Percentiles rank a stretch among this genome's conserved stretches.
Evolutionary conservation across 2,329 filamentous ascomycete species (phyloP).

Genomic region (Tolypocladium ovalisporum): DNA sequence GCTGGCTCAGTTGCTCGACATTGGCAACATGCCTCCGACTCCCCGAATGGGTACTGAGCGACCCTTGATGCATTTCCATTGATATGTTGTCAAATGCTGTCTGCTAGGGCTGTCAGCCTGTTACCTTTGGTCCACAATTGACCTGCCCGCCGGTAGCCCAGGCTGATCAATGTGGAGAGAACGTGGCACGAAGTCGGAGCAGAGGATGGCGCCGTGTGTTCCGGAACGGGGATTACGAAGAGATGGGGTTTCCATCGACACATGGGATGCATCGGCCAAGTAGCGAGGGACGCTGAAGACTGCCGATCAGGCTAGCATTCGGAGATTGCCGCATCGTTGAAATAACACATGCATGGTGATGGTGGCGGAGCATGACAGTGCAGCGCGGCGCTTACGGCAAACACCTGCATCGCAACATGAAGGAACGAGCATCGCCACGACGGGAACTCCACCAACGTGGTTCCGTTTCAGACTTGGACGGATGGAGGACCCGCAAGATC

Average conservation of each 20-base stretch:
- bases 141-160: not conserved
- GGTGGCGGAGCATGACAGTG: not conserved
- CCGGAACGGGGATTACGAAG: not conserved
- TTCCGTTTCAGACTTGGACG: not conserved
- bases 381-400: not conserved
- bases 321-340: not conserved
- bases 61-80: not conserved
- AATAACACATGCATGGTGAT: not conserved
- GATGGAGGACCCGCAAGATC: not conserved
- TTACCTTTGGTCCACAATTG: slow-evolving; percentile 15
- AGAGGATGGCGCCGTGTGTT: not conserved
- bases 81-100: not conserved
- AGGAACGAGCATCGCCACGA: not conserved
- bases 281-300: not conserved
- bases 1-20: not conserved
- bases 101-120: not conserved
- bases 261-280: not conserved
- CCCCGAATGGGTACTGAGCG: not conserved
- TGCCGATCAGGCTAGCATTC: not conserved
- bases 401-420: not conserved
- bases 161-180: slow-evolving; percentile 1
- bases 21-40: not conserved
- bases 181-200: not conserved
- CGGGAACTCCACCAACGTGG: not conserved
- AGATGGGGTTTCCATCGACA: not conserved